Conservation (phyloP, 805 yeast species). For the Spathaspora boniae region DNA sequence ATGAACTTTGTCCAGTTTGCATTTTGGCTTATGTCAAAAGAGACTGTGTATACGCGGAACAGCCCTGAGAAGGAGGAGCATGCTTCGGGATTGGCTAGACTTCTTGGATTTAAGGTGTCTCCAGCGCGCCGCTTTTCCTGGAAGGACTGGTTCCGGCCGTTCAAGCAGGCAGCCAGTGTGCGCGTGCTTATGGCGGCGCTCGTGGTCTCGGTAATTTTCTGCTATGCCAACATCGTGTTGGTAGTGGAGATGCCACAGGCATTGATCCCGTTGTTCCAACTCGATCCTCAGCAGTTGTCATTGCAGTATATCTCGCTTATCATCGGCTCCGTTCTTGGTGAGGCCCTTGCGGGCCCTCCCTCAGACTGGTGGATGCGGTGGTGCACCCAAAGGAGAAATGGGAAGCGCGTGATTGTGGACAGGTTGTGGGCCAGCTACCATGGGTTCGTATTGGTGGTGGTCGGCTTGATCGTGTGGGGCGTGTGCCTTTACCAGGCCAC, state of each 20-base stretch:
- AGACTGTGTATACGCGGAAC: constrained; percentile 11
- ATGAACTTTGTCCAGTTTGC: constrained; percentile 13
- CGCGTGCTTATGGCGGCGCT: constrained; percentile 15
- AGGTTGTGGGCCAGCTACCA: constrained; percentile 20
- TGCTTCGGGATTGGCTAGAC: not conserved
- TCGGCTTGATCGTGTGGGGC: constrained; percentile 21
- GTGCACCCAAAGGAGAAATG: constrained; percentile 8
- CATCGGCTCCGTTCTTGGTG: constrained; percentile 21
- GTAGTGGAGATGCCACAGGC: constrained; percentile 22
- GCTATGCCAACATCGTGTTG: constrained; percentile 19
- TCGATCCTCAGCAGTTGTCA: constrained; percentile 19
- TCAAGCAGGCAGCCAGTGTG: constrained; percentile 6
- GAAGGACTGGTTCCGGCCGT: constrained; percentile 11
- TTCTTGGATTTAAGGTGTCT: constrained; percentile 3
- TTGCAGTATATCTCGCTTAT: constrained; percentile 20
- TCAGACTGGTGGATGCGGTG: constrained; percentile 22
- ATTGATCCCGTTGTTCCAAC: constrained; percentile 14
- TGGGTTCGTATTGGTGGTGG: constrained; percentile 17
- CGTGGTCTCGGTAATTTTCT: constrained; percentile 17
- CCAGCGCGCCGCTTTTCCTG: constrained; percentile 4
- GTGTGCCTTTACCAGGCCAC: constrained; percentile 14
- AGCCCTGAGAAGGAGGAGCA: not conserved
- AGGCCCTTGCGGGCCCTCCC: constrained; percentile 18
- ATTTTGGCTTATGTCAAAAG: constrained; percentile 10
- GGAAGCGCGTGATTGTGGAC: constrained; percentile 10